Conservation (phyloP, 306 rosid genomes). For the Pyrus betulifolia region DNA sequence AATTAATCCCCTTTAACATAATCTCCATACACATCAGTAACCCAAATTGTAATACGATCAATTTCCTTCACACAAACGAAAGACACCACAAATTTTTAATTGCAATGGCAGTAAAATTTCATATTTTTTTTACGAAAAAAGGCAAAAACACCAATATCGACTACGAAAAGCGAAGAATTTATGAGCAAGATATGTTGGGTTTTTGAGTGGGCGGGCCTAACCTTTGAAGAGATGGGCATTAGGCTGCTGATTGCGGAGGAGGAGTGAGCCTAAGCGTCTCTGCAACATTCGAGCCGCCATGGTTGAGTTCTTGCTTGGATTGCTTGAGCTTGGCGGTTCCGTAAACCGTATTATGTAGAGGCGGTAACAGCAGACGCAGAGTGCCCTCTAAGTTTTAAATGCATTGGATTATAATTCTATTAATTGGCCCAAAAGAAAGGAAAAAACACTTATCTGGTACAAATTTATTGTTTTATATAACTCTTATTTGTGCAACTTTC, state of each 20-base stretch:
- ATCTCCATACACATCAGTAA: background rate
- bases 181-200: background rate
- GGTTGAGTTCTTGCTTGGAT: background rate
- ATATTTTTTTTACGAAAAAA: background rate
- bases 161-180: background rate
- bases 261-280: slow-evolving; percentile 36
- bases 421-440: too few species aligned
- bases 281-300: slow-evolving; percentile 46
- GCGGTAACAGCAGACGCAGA: background rate
- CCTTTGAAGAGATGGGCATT: slow-evolving; percentile 21
- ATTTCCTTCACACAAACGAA: background rate
- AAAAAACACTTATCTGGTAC: too few species aligned
- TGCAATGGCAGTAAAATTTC: background rate
- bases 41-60: background rate
- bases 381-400: background rate
- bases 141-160: background rate
- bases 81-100: background rate
- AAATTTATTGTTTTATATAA: too few species aligned
- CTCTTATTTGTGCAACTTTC: too few species aligned
- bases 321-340: background rate
- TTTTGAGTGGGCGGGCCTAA: slow-evolving; percentile 1
- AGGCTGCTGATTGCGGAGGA: slow-evolving; percentile 12
- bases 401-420: too few species aligned
- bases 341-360: background rate
- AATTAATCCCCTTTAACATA: background rate